Evolutionary conservation across 805 yeast genomes (phyloP).

Genomic region (Isabelozyma heimii): DNA sequence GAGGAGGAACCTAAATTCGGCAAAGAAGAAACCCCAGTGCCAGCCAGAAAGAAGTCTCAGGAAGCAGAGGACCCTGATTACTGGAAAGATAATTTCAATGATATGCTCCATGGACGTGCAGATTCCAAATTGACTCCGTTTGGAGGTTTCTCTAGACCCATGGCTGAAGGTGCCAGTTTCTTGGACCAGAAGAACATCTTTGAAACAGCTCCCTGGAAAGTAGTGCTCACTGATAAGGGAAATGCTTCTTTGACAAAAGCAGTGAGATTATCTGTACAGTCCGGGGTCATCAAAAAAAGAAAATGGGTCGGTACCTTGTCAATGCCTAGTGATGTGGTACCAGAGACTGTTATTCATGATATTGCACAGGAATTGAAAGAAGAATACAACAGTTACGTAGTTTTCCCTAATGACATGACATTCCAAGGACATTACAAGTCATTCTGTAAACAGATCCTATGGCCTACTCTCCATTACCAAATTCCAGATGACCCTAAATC

Average conservation of each 20-base stretch:
- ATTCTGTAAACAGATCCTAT: constrained; percentile 88
- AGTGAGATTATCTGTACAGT: constrained; percentile 52
- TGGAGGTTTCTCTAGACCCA: constrained; percentile 73
- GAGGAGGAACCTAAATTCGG: constrained; percentile 8
- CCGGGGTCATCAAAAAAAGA: constrained; percentile 30
- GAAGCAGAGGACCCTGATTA: constrained; percentile 10
- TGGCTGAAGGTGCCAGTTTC: constrained; percentile 44
- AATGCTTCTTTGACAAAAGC: constrained; percentile 91
- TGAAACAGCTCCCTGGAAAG: constrained; percentile 67
- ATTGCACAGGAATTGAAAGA: constrained; percentile 48
- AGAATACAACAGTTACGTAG: constrained; percentile 60
- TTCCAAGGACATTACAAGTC: constrained; percentile 89
- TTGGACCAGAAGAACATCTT: constrained; percentile 43
- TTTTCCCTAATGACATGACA: constrained; percentile 71
- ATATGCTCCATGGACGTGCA: constrained; percentile 23
- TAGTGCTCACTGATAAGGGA: constrained; percentile 68
- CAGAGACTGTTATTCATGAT: constrained; percentile 49
- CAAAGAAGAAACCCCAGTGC: background rate
- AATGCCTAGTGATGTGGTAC: constrained; percentile 83
- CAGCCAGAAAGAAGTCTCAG: background rate
- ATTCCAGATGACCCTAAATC: constrained; percentile 94
- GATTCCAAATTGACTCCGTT: constrained; percentile 51
- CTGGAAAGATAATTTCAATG: constrained; percentile 23
- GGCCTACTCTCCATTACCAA: constrained; percentile 95
- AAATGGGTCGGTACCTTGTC: constrained; percentile 92